Evolutionary conservation across 2,329 filamentous ascomycete genomes (phyloP).

Genomic region (Diaporthe sp.): DNA sequence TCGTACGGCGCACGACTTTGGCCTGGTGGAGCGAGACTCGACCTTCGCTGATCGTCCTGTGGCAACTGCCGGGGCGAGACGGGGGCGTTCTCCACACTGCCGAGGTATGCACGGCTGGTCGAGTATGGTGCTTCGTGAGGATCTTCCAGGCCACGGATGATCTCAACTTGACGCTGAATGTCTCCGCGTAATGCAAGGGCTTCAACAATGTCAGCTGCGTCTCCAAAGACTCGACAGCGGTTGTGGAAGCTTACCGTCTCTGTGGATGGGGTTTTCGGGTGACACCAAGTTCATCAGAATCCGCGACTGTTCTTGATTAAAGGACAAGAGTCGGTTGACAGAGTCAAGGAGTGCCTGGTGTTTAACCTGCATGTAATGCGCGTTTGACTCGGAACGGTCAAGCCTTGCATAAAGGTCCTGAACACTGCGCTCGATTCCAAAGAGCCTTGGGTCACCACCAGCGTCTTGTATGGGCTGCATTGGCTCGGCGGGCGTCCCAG

Average conservation of each 20-base stretch:
- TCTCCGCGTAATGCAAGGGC: constrained; percentile 71
- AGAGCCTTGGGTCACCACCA: constrained; percentile 80
- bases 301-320: constrained; percentile 87
- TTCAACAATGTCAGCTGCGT: constrained; percentile 52
- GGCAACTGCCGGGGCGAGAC: constrained; percentile 90
- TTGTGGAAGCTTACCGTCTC: constrained; percentile 77
- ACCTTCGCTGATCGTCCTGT: constrained; percentile 84
- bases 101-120: constrained; percentile 76
- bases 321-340: constrained; percentile 77
- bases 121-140: constrained; percentile 77
- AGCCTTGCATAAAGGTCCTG: constrained; percentile 85
- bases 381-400: constrained; percentile 85
- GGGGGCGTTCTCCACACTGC: constrained; percentile 79
- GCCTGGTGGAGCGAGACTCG: constrained; percentile 72
- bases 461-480: constrained; percentile 77
- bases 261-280: constrained; percentile 82
- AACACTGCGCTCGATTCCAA: constrained; percentile 82
- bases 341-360: constrained; percentile 88
- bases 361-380: constrained; percentile 83
- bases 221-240: constrained; percentile 39
- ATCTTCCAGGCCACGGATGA: constrained; percentile 70
- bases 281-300: constrained; percentile 80
- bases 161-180: constrained; percentile 72
- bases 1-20: constrained; percentile 70
- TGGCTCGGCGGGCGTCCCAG: constrained; percentile 86